Evolutionary conservation across 768 basidiomycete species (phyloP), one percentile per base, ranked within the genome.

Genomic region (Tricholoma flavovirens): DNA sequence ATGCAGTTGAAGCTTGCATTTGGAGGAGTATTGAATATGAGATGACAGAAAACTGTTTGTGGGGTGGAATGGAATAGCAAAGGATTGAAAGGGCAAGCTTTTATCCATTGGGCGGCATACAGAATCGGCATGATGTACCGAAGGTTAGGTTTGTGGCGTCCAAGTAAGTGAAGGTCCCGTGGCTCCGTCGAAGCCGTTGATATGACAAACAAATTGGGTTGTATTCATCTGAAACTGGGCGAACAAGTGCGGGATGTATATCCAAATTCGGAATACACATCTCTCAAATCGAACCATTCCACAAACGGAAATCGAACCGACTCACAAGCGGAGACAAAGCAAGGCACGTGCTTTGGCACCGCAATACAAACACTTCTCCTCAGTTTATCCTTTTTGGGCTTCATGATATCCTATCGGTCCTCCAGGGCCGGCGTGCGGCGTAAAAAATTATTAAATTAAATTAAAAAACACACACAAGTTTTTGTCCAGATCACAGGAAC

Each of bases 121-220:
- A 51, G 45, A 54, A 60, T 67, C 63, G 64, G 67, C 60, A 67
- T 66, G 65, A 63, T 43, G 66, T 61, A 62, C 66, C 64, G 64
- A 62, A 59, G 55, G 50, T 49, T 56, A 58, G 55, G 62, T 3
- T 65, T 56, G 62, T 62, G 64, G 61, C 52, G 52, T 64, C 64
- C 62, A 63, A 71, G 65, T 65, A 67, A 66, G 62, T 64, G 53
- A 54, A 66, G 67, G 69, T 71, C 72, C 67, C 71, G 69, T 73
- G 71, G 63, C 62, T 70, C 71, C 69, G 69, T 66, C 64, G 63
- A 54, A 69, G 64, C 67, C 68, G 71, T 71, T 69, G 69, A 70
- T 65, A 70, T 72, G 71, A 73, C 70, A 71, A 68, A 67, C 61
- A 50, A 61, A 62, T 60, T 56, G 38, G 53, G 53, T 22, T 52